Conservation (phyloP, 176 grass and related monocot genomes). For the Oryza glumipatula region DNA sequence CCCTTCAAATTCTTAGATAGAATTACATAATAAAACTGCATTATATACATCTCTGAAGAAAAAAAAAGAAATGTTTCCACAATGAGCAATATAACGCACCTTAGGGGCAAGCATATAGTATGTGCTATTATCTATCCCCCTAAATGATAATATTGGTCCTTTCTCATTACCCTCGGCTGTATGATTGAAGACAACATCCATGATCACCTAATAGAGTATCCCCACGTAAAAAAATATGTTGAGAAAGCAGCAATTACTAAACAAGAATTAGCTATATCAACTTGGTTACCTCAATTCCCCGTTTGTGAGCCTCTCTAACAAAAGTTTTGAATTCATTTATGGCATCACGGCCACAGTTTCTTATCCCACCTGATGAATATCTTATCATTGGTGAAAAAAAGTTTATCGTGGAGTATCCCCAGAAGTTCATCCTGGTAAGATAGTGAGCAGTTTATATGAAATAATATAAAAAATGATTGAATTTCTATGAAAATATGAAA, state of each 20-base stretch:
- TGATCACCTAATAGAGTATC: conserved; percentile 61
- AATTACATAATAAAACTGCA: conserved; percentile 27
- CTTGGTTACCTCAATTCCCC: conserved; percentile 85
- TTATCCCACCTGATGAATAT: conserved; percentile 71
- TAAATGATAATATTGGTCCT: conserved; percentile 91
- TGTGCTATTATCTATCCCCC: conserved; percentile 91
- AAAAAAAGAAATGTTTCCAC: not conserved
- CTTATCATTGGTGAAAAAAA: conserved; percentile 96
- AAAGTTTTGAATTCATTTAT: conserved; percentile 95
- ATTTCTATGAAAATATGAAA: not conserved
- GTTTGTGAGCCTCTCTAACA: conserved; percentile 90
- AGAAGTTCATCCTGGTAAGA: conserved; percentile 84
- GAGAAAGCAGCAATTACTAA: not conserved
- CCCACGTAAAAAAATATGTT: conserved; percentile 38
- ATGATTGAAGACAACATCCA: conserved; percentile 99
- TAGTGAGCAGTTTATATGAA: conserved; percentile 22
- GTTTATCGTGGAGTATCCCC: conserved; percentile 94
- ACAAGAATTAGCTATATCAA: conserved; percentile 11
- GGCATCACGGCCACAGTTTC: conserved; percentile 64
- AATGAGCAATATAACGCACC: conserved; percentile 43
- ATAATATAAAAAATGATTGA: conserved; percentile 11
- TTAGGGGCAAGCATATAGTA: conserved; percentile 99
- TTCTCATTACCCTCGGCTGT: conserved; percentile 99
- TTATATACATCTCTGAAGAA: conserved; percentile 11
- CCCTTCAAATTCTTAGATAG: conserved; percentile 32